phyloP scores from a whole-genome alignment of 176 grass and related monocot species.

The Oryza brachyantha region DNA sequence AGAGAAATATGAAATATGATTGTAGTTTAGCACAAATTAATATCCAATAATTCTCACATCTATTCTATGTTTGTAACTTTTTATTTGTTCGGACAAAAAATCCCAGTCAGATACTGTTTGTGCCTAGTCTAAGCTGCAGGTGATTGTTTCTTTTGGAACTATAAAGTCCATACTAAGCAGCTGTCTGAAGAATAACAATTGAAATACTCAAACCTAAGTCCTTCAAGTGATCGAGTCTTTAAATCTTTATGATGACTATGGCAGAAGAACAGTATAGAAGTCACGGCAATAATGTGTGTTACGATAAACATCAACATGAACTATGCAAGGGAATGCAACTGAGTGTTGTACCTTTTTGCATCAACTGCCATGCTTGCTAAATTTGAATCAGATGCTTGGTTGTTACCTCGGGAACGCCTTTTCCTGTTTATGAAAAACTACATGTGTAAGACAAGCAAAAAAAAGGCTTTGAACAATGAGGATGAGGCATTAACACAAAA shows the following conservation, averaged over 20 bases:
- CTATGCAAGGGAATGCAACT: background rate
- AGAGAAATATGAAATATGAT: background rate
- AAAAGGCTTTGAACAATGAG: background rate
- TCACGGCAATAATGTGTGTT: background rate
- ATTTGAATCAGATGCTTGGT: conserved; percentile 34
- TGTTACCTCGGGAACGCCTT: conserved; percentile 39
- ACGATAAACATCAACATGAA: conserved; percentile 10
- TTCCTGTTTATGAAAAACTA: conserved; percentile 52
- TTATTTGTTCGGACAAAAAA: conserved; percentile 5
- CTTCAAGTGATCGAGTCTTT: background rate
- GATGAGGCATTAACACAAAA: background rate
- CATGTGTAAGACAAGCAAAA: background rate
- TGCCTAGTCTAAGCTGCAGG: background rate
- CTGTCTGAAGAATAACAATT: conserved; percentile 12
- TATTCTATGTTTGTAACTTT: background rate
- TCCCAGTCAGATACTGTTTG: background rate
- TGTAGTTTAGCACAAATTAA: background rate
- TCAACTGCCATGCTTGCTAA: conserved; percentile 31
- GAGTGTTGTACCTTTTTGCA: conserved; percentile 52
- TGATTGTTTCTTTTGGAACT: conserved; percentile 10
- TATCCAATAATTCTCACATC: background rate
- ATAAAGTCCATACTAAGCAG: background rate
- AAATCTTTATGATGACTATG: background rate
- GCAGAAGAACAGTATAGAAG: background rate
- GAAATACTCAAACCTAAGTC: background rate